A percentile compares a stretch with the other conserved stretches of the same genome.
These are phyloP conservation scores for Fusarium sp. DNA, from an alignment of 2,329 filamentous ascomycete species.

Conservation along the genomic window DNA sequence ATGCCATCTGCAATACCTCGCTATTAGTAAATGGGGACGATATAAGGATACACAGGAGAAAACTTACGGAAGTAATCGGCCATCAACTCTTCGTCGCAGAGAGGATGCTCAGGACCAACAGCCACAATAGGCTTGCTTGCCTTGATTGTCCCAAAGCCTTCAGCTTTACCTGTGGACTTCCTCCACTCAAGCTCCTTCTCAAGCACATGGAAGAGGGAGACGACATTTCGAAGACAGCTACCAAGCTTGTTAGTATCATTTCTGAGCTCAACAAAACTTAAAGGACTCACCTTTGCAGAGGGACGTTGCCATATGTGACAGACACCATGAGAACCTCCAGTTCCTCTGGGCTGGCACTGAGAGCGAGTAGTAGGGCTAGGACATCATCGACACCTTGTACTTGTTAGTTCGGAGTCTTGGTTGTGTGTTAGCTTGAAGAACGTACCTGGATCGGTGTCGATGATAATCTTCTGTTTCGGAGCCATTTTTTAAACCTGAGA, in stretches of 20 bases:
- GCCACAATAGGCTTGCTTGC: conserved; percentile 85
- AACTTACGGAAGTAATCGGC: conserved; percentile 88
- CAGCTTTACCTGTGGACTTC: conserved; percentile 71
- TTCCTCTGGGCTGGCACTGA: conserved; percentile 85
- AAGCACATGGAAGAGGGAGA: conserved; percentile 91
- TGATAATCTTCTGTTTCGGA: conserved; percentile 83
- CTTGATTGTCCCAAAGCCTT: conserved; percentile 80
- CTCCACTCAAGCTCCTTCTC: conserved; percentile 92
- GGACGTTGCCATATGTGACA: conserved; percentile 93
- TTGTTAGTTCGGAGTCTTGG: conserved; percentile 5
- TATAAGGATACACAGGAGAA: not conserved
- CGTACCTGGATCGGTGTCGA: conserved; percentile 91
- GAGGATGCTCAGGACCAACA: conserved; percentile 85
- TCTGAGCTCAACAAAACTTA: not conserved
- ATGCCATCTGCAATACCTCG: conserved; percentile 70
- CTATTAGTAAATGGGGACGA: conserved; percentile 17
- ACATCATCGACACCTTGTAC: conserved; percentile 84
- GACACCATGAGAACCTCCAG: conserved; percentile 88
- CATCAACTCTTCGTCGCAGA: conserved; percentile 84
- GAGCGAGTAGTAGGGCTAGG: conserved; percentile 86
- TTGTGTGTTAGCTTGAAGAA: not conserved
- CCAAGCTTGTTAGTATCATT: not conserved
- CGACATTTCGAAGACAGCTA: conserved; percentile 87
- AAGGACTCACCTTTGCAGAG: conserved; percentile 76
- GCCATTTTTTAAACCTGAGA: conserved; percentile 60